Evolutionary conservation across 768 basidiomycete genomes (phyloP), one percentile per base, ranked within the genome.

Genomic region (Chalciporus pseudorubinellus): DNA sequence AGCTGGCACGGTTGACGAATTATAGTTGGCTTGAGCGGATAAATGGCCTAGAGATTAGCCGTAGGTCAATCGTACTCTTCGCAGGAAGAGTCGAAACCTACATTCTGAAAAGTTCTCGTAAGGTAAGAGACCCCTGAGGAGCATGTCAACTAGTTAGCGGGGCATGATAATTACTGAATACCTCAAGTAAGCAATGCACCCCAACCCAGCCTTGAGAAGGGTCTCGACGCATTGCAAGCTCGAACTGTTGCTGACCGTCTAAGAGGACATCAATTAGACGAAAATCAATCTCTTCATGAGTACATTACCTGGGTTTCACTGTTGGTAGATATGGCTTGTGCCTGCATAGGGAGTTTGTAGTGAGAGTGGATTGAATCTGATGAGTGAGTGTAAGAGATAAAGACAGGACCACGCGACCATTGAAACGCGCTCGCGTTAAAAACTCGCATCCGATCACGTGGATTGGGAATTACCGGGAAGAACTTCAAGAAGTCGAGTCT

Each of bases 181-280:
- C 89, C 89, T 81, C 51, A 92, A 69, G 66, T 84, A 92, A 14
- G 87, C 81, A 48, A 92, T 87, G 48, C 87, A 87, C 0, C 87
- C 87, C 39, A 92, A 66, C 10, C 87, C 85, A 9, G 89, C 87
- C 53, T 76, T 77, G 6, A 92, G 71, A 39, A 92, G 72, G 11
- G 87, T 89, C 60, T 90, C 80, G 11, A 91, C 80, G 18, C 83
- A 82, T 38, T 79, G 77, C 46, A 89, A 69, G 60, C 88, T 90
- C 55, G 87, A 85, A 3, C 71, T 72, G 14, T 72, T 75, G 26
- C 70, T 82, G 26, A 83, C 75, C n/a, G 72, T 64, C 62, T 83
- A 72, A 13, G 61, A 29, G 31, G 24, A 47, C 11, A 38, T 67
- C 41, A 63, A 46, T 48, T 22, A 19, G 26, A 2, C 26, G 19